Conservation (phyloP, 2,329 filamentous ascomycete genomes). For the Cercospora nicotianae region DNA sequence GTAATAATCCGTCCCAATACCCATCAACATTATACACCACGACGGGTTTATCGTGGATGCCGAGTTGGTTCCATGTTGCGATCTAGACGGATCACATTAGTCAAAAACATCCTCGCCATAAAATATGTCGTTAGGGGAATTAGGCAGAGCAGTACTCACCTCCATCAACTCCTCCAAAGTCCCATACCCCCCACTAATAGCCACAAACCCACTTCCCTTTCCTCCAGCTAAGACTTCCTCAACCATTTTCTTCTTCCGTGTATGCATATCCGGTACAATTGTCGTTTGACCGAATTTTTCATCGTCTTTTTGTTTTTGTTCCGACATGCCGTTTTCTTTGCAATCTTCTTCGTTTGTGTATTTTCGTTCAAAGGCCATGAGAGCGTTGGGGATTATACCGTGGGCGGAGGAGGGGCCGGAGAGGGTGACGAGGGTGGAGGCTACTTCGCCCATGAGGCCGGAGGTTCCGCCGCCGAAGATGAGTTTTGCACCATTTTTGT, state of each 20-base stretch:
- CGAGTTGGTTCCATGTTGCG: constrained; percentile 88
- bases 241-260: constrained; percentile 91
- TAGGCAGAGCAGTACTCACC: constrained; percentile 46
- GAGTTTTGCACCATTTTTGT: constrained; percentile 73
- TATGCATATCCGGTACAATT: constrained; percentile 93
- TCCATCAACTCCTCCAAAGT: constrained; percentile 96
- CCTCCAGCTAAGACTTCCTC: constrained; percentile 79
- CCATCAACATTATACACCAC: constrained; percentile 60
- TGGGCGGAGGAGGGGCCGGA: constrained; percentile 79
- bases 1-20: constrained; percentile 84
- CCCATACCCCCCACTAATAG: constrained; percentile 84
- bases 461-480: constrained; percentile 94
- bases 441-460: constrained; percentile 95
- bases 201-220: constrained; percentile 83
- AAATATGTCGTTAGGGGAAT: no score
- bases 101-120: no score
- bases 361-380: constrained; percentile 53
- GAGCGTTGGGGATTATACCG: constrained; percentile 85
- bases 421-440: constrained; percentile 78
- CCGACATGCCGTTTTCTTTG: constrained; percentile 34
- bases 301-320: constrained; percentile 56
- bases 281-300: constrained; percentile 78
- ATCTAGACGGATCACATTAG: neutral
- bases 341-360: constrained; percentile 41
- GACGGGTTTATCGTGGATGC: constrained; percentile 79